These are phyloP conservation scores for Stipa capillata DNA, from an alignment of 176 grass and related monocot genomes.

Conservation along the genomic window DNA sequence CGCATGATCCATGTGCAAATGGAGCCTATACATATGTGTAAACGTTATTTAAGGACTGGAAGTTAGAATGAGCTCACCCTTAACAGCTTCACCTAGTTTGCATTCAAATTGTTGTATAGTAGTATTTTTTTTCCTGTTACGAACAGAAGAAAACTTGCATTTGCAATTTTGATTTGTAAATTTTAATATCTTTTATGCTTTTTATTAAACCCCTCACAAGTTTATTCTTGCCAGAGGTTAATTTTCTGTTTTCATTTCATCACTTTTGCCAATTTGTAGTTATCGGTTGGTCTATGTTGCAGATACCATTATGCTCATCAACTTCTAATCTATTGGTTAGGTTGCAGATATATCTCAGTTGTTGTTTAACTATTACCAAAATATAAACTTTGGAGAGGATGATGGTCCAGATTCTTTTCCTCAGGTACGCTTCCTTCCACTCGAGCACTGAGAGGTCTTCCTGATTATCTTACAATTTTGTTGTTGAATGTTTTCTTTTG, in stretches of 20 bases:
- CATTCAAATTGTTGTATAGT: neutral
- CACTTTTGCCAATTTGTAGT: neutral
- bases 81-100: neutral
- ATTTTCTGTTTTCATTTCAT: neutral
- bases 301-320: neutral
- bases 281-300: neutral
- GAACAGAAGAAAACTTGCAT: constrained; percentile 3
- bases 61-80: constrained; percentile 6
- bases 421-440: constrained; percentile 18
- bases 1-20: neutral
- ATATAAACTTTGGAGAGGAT: constrained; percentile 50
- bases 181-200: neutral
- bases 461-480: neutral
- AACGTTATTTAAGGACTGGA: neutral
- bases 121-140: constrained; percentile 4
- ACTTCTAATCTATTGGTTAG: constrained; percentile 33
- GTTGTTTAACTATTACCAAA: constrained; percentile 57
- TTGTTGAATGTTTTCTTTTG: neutral
- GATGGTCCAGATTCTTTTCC: constrained; percentile 11
- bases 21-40: neutral
- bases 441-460: neutral
- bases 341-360: constrained; percentile 68
- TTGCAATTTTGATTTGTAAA: neutral
- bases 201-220: neutral
- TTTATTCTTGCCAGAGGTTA: neutral